Base-by-base conservation (phyloP, 305 asterid genomes). In the Fraxinus latifolia region DNA sequence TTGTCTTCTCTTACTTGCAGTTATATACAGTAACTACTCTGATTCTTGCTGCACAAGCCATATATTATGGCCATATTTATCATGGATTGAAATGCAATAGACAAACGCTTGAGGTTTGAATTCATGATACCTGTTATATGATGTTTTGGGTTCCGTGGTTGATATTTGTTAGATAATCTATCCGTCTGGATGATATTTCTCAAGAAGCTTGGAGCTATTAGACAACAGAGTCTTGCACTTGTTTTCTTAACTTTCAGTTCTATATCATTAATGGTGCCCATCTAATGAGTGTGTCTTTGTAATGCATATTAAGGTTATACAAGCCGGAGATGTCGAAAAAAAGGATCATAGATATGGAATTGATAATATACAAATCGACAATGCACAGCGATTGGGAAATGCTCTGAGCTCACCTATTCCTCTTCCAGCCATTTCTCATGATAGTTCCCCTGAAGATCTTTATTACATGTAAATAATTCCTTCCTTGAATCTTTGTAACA, bases 391-490 rank as follows among this genome's bases (percentile, higher is more conserved):
- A 82, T 31, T 17, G 68, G 85, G 39, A 42, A 50, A 60, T 62
- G 17, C 85, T 72, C 79, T 86, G 73, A 91, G 91, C 88, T 84
- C 89, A 21, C 94, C 93, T 44, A 85, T 90, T 86, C 91, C 91
- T 83, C 81, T 88, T 84, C 90, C 89, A 53, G 71, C 80, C 50
- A 21, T 75, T 75, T 29, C 84, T 60, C 78, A 74, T 32, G 72
- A 42, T 67, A 82, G 76, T 32, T 81, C 81, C 14, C 77, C 37
- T 23, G 90, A 83, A 27, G 97, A 90, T 34, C 79, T 89, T 21
- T 93, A 85, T 81, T 89, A 87, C 80, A 87, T 85, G 97, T 90
- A 62, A 80, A 84, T 72, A 81, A 50, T 79, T 72, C 78, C 74
- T 83, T 76, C 1, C 70, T 76, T 67, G 31, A 77, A 75, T 8